Percentiles rank a stretch among this genome's conserved stretches.
phyloP scores from a whole-genome alignment of 2,329 filamentous ascomycete genomes.

The Calonectria pseudoturangicola region DNA sequence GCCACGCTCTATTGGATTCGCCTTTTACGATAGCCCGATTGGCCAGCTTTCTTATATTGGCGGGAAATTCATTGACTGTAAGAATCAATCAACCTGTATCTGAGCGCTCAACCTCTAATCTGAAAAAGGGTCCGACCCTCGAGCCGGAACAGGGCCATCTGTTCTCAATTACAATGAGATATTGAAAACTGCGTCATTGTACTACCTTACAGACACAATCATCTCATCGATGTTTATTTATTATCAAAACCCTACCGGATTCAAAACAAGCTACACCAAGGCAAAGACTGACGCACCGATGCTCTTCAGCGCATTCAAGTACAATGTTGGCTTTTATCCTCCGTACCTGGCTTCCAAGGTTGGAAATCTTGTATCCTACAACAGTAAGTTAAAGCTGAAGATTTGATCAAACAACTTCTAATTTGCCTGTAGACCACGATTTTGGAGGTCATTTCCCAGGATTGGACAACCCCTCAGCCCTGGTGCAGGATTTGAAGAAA shows the following conservation, averaged over 20 bases:
- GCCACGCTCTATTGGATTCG: slow-evolving; percentile 65
- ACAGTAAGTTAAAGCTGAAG: not conserved
- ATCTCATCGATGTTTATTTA: slow-evolving; percentile 48
- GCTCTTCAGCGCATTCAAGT: slow-evolving; percentile 47
- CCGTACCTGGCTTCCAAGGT: slow-evolving; percentile 31
- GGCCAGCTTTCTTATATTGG: slow-evolving; percentile 66
- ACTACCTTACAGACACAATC: slow-evolving; percentile 52
- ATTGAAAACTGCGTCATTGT: slow-evolving; percentile 47
- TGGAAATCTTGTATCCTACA: slow-evolving; percentile 46
- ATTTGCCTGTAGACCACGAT: too few species aligned
- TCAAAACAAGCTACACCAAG: slow-evolving; percentile 39
- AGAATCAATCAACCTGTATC: not conserved
- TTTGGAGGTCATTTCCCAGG: too few species aligned
- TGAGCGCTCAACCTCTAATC: not conserved
- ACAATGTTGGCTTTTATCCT: slow-evolving; percentile 47
- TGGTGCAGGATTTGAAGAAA: too few species aligned
- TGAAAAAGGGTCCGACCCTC: slow-evolving; percentile 41
- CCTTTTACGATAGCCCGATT: slow-evolving; percentile 61
- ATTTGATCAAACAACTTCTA: too few species aligned
- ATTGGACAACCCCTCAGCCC: too few species aligned
- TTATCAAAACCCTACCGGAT: slow-evolving; percentile 40
- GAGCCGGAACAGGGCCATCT: slow-evolving; percentile 43
- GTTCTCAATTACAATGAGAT: slow-evolving; percentile 47
- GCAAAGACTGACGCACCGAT: slow-evolving; percentile 43
- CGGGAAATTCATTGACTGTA: slow-evolving; percentile 59